Evolutionary conservation across 805 yeast species (phyloP).

Genomic region (Wickerhamomyces bovis): DNA sequence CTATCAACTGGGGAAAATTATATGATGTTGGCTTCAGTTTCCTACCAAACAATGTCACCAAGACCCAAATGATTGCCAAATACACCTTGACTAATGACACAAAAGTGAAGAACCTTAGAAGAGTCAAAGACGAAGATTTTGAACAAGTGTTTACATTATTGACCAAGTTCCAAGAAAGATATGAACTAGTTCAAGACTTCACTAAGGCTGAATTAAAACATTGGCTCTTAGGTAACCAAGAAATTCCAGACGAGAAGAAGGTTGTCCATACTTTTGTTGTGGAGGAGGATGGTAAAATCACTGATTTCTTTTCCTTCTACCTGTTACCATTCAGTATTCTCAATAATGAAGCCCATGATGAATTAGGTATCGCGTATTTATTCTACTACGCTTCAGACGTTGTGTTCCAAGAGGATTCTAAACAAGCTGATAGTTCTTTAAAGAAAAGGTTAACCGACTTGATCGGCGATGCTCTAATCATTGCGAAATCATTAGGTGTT

Average conservation of each 20-base stretch:
- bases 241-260: constrained; percentile 30
- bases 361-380: constrained; percentile 79
- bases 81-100: constrained; percentile 54
- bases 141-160: constrained; percentile 58
- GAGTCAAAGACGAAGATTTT: constrained; percentile 53
- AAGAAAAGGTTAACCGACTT: constrained; percentile 55
- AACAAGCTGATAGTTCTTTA: constrained; percentile 37
- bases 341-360: constrained; percentile 52
- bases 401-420: constrained; percentile 36
- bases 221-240: constrained; percentile 63
- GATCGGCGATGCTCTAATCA: constrained; percentile 68
- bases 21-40: constrained; percentile 87
- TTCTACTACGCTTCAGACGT: constrained; percentile 83
- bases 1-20: constrained; percentile 85
- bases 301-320: constrained; percentile 89
- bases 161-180: constrained; percentile 56
- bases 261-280: constrained; percentile 80
- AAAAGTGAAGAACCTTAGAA: constrained; percentile 43
- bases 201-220: constrained; percentile 66
- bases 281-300: constrained; percentile 52
- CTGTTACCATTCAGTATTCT: constrained; percentile 83
- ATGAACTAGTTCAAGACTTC: constrained; percentile 68
- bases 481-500: constrained; percentile 60
- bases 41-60: constrained; percentile 65
- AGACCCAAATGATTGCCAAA: constrained; percentile 64